Base-by-base conservation (phyloP, 164 flowering plant genomes). In the Hamamelis virginiana region DNA sequence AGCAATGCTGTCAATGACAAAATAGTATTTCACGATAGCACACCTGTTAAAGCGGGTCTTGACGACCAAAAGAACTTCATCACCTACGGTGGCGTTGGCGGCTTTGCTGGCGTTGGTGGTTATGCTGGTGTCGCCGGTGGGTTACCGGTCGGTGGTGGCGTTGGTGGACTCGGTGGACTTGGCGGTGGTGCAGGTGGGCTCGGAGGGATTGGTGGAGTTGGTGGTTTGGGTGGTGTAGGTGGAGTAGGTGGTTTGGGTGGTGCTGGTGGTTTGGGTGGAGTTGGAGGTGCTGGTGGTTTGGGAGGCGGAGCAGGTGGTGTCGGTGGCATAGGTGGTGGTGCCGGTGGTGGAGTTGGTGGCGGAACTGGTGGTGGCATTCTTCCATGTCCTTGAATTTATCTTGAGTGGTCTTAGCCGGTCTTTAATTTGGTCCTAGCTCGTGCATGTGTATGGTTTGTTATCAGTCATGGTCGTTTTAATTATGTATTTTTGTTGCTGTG, bases 41-140 rank as follows among this genome's bases (percentile, higher is more conserved):
- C 68, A 33, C 75, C 75, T 4, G 38, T 12, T 13, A 41, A 44
- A 2, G 44, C 33, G 38, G 74, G 75, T 12, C 64, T 73, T 19
- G 72, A 61, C 1, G 85, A 82, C 53, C 28, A 80, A 47, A 84
- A 84, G 75, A 73, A 77, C 58, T 80, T 79, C 59, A 70, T 77
- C 28, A 22, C 61, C 4, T 81, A 74, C 14, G 83, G 83, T 19
- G 85, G 74, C 3, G 43, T 66, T 55, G 74, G 78, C 11, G 78
- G 74, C 10, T 47, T 50, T 11, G 79, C 74, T 8, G 82, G 85
- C 5, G 64, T 76, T 10, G 83, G 78, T 4, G 79, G 74, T 1
- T 59, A 45, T 12, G 78, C 73, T 1, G 83, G 85, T 2, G 65
- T 78, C 5, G 61, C 28, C 15, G 67, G 60, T 28, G 76, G 43